Evolutionary conservation across 2,329 filamentous ascomycete species (phyloP).

Genomic region (Pseudocercospora musae): DNA sequence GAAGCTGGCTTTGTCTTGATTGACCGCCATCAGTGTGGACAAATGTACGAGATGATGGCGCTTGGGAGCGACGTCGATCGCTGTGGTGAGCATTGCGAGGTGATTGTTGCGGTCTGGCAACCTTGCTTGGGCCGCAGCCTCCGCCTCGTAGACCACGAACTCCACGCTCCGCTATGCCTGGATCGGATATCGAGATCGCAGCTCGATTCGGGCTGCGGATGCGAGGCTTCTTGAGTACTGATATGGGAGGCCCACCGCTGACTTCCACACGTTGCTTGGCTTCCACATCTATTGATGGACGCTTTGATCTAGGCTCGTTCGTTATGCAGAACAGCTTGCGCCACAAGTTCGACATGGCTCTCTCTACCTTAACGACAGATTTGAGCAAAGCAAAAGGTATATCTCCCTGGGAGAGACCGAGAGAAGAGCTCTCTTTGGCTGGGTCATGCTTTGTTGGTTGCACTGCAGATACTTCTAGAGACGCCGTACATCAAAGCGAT

Average conservation of each 20-base stretch:
- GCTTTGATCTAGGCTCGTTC: neutral
- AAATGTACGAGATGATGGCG: neutral
- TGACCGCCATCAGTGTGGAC: neutral
- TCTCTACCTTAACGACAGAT: neutral
- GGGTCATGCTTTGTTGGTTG: neutral
- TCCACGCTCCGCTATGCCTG: neutral
- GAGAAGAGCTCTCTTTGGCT: neutral
- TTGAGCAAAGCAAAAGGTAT: neutral
- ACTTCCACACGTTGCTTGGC: neutral
- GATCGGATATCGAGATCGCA: neutral
- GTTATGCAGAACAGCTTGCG: neutral
- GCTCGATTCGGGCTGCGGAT: neutral
- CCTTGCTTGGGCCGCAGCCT: neutral
- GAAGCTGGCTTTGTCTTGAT: neutral
- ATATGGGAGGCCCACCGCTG: neutral
- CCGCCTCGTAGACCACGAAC: neutral
- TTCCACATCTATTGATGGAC: neutral
- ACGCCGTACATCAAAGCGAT: neutral
- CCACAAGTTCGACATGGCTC: neutral
- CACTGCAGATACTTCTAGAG: neutral
- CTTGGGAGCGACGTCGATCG: neutral
- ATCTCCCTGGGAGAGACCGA: neutral
- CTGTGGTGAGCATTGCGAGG: neutral
- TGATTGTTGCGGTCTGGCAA: neutral
- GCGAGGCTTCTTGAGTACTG: neutral